phyloP scores from a whole-genome alignment of 1,284 basidiomycete genomes.

The Leccinum fallax region DNA sequence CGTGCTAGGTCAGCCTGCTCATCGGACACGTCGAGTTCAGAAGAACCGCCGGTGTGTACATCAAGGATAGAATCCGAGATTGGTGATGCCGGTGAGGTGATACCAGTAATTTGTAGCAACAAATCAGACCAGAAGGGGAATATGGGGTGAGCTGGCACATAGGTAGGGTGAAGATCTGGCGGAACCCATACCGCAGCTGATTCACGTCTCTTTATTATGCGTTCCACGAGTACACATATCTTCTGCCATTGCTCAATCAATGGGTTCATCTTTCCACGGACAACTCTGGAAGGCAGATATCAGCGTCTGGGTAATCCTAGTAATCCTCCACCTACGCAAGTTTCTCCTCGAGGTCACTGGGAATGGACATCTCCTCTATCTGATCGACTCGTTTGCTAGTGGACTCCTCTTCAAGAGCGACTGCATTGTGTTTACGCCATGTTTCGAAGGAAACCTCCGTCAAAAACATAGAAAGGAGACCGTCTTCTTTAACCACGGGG shows the following conservation, averaged over 20 bases:
- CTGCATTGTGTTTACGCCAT: constrained; percentile 76
- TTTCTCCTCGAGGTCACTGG: constrained; percentile 88
- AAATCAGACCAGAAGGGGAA: constrained; percentile 45
- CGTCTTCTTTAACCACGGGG: constrained; percentile 86
- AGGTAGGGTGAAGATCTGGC: constrained; percentile 60
- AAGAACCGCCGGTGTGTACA: constrained; percentile 23
- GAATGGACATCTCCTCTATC: constrained; percentile 89
- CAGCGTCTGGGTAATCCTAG: neutral
- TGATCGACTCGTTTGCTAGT: constrained; percentile 77
- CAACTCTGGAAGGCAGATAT: constrained; percentile 47
- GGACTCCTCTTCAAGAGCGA: constrained; percentile 87
- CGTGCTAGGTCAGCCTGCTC: constrained; percentile 80
- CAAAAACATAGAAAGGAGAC: constrained; percentile 79
- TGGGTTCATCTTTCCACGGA: constrained; percentile 69
- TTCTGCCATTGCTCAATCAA: constrained; percentile 91
- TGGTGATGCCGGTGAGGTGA: constrained; percentile 23
- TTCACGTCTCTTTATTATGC: constrained; percentile 83
- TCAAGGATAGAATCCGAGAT: constrained; percentile 32
- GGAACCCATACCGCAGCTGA: constrained; percentile 82
- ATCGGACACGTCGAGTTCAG: constrained; percentile 24
- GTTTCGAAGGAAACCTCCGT: constrained; percentile 80
- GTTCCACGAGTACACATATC: constrained; percentile 82
- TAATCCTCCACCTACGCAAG: constrained; percentile 56
- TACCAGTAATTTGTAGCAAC: constrained; percentile 24
- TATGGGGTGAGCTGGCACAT: constrained; percentile 67